Base-by-base conservation (phyloP, 2,329 filamentous ascomycete species). In the Alternaria gaisen region DNA sequence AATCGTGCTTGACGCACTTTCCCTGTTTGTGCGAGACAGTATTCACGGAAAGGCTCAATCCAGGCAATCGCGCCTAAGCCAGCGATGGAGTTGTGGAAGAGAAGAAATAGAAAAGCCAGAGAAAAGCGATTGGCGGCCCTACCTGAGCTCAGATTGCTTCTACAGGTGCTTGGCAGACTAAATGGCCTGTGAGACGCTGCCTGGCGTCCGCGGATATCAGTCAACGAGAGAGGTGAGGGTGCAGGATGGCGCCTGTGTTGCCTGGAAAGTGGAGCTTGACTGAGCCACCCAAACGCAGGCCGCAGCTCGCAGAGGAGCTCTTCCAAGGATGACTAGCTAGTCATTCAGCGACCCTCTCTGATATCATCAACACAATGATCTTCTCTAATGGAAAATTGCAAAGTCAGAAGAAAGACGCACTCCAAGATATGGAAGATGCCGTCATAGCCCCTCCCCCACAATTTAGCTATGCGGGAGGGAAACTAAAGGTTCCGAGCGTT, bases 391-490 rank as follows among this genome's bases (percentile, higher is more conserved):
- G 0, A 30, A 0, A 11, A 11, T 11, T 30, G 28, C 28, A 30
- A 10, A 30, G 28, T 30, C 28, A 30, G 11, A 40, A 51, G 12
- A 52, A 24, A 16, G n/a, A 34, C 22, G 14, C 22, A 28, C 16
- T 26, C 9, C 10, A 38, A 3, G 16, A 50, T n/a, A 47, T 34
- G 14, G 10, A 34, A 34, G 58, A 46, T 60, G 58, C 58, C 41
- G 53, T 54, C 56, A 54, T 55, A 43, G 63, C 70, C 63, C 67
- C 70, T 66, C 58, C 58, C 58, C 58, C 58, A 61, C 58, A 58
- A 48, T 60, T 53, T 55, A 44, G 57, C 36, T 40, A 28, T 44
- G 43, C 57, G 51, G 51, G 57, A 42, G n/a, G 34, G 54, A 43
- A 51, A 40, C 53, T 47, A 59, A 60, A 50, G 43, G 42, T 63